Evolutionary conservation across 306 rosid species (phyloP).

Genomic region (Betula pendula): DNA sequence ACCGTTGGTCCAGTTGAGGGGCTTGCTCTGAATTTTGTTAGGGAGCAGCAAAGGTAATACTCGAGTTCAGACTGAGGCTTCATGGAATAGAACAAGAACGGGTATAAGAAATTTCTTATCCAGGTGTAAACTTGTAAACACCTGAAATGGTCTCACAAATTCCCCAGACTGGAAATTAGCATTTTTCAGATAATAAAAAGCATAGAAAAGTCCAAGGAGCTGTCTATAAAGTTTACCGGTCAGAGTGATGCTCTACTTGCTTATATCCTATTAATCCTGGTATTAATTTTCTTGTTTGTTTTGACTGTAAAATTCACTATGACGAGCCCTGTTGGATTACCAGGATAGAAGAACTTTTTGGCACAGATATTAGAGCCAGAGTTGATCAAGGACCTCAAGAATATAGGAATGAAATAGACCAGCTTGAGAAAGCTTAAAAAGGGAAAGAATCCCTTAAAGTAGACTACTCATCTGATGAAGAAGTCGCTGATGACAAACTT

Average conservation of each 20-base stretch:
- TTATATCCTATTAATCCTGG: no score
- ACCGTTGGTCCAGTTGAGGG: constrained; percentile 66
- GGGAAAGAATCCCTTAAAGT: no score
- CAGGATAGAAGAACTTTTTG: no score
- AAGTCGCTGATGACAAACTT: no score
- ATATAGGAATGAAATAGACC: no score
- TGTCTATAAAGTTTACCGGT: not conserved
- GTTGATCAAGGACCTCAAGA: no score
- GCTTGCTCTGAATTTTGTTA: constrained; percentile 58
- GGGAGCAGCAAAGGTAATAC: constrained; percentile 85
- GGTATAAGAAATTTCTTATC: not conserved
- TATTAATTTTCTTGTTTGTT: no score
- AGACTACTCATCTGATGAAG: no score
- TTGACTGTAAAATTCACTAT: no score
- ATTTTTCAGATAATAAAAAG: not conserved
- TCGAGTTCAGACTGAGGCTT: constrained; percentile 13
- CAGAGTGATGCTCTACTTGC: not conserved
- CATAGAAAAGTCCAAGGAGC: not conserved
- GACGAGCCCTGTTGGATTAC: no score
- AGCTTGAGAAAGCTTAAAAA: no score
- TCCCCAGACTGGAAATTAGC: not conserved
- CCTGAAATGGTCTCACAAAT: not conserved
- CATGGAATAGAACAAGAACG: not conserved
- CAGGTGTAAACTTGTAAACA: not conserved
- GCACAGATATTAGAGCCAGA: no score